These are phyloP conservation scores for Nakazawaea wickerhamii DNA, from an alignment of 805 yeast genomes.

Conservation along the genomic window DNA sequence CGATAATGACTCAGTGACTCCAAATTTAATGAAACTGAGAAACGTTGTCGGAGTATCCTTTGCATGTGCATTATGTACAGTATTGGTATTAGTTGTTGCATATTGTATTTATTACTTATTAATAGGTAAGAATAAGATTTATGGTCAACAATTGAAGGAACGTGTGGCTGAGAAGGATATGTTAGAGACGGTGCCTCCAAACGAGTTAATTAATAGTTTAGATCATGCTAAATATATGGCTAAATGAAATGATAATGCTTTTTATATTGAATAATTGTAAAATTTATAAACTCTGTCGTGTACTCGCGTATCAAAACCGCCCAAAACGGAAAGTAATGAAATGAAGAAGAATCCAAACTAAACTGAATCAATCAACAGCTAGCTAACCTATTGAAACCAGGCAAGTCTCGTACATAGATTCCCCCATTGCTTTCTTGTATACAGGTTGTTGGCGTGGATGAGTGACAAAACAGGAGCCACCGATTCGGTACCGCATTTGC, in stretches of 20 bases:
- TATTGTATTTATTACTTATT: slow-evolving; percentile 34
- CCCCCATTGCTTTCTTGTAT: neutral
- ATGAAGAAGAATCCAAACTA: too few species aligned
- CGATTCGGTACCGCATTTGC: neutral
- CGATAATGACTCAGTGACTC: slow-evolving; percentile 12
- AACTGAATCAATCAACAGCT: too few species aligned
- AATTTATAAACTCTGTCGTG: too few species aligned
- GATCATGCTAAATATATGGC: slow-evolving; percentile 13
- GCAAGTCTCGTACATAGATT: neutral
- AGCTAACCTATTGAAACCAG: too few species aligned
- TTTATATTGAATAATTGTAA: too few species aligned
- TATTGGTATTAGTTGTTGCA: slow-evolving; percentile 31
- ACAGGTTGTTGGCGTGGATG: too few species aligned
- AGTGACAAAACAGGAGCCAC: neutral
- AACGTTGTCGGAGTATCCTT: slow-evolving; percentile 64
- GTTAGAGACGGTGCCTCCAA: slow-evolving; percentile 60
- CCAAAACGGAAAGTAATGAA: too few species aligned
- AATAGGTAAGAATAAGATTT: slow-evolving; percentile 31
- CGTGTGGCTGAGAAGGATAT: slow-evolving; percentile 57
- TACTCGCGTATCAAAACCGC: too few species aligned
- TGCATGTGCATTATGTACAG: slow-evolving; percentile 58
- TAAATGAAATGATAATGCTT: neutral
- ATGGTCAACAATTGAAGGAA: slow-evolving; percentile 40
- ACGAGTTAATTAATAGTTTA: slow-evolving; percentile 29
- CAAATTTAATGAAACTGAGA: slow-evolving; percentile 40